phyloP scores from a whole-genome alignment of 148 eudicot genomes.

The Rhododendron ovatum region DNA sequence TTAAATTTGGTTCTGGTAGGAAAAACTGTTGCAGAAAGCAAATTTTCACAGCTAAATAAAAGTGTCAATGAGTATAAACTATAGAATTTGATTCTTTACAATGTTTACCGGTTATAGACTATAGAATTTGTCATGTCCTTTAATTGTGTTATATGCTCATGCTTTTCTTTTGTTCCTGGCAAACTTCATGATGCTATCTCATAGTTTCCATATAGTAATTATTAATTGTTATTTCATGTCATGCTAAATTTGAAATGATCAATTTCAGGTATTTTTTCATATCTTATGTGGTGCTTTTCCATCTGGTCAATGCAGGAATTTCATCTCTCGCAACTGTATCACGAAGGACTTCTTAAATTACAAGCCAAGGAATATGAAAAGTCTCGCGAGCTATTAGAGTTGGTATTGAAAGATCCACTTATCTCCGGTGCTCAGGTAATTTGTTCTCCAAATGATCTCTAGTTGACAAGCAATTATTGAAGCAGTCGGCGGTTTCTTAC shows the following conservation, averaged over 20 bases:
- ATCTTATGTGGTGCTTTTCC: neutral
- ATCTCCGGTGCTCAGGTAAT: conserved; percentile 71
- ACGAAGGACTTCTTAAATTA: conserved; percentile 84
- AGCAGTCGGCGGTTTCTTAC: neutral
- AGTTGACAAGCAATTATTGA: conserved; percentile 2
- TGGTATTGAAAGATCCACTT: conserved; percentile 79
- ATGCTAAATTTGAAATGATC: neutral
- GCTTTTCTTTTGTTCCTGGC: neutral
- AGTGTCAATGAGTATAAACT: too few relatives aligned
- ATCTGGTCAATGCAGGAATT: conserved; percentile 59
- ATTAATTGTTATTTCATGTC: neutral
- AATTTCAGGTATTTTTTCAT: neutral
- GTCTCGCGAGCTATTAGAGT: conserved; percentile 80
- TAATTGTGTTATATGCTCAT: neutral
- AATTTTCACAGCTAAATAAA: neutral
- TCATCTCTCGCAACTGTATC: conserved; percentile 90
- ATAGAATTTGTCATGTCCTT: neutral
- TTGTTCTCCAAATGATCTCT: neutral
- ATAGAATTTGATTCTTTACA: too few relatives aligned
- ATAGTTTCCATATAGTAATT: neutral
- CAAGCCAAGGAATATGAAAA: conserved; percentile 80
- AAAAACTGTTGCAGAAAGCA: neutral
- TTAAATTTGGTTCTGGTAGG: neutral
- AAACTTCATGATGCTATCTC: neutral
- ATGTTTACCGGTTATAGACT: neutral